Conservation (phyloP, 176 grass and related monocot species). For the Rhipidocladum racemiflorum region DNA sequence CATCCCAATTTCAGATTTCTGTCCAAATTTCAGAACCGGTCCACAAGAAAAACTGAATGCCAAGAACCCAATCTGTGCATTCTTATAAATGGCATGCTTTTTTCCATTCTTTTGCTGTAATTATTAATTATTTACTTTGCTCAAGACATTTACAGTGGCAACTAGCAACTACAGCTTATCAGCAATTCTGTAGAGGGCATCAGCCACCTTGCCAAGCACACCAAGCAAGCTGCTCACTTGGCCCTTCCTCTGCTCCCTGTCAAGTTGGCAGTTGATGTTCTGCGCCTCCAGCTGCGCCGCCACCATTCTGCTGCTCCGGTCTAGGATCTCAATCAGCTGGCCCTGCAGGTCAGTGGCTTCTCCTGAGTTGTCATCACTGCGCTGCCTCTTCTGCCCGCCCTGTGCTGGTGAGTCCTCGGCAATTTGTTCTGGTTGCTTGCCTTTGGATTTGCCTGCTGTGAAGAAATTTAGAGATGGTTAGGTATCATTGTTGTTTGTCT, state of each 20-base stretch:
- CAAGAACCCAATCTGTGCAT: conserved; percentile 41
- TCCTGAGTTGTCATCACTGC: conserved; percentile 25
- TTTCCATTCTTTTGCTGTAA: conserved; percentile 1
- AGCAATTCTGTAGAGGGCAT: conserved; percentile 90
- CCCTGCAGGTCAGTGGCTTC: conserved; percentile 30
- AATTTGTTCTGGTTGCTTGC: conserved; percentile 52
- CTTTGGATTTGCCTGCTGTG: conserved; percentile 61
- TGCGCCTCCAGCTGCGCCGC: conserved; percentile 68
- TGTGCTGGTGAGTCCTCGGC: conserved; percentile 33
- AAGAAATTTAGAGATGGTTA: conserved; percentile 29
- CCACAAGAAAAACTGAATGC: conserved; percentile 17
- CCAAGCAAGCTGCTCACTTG: conserved; percentile 66
- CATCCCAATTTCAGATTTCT: conserved; percentile 24
- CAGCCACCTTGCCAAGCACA: conserved; percentile 81
- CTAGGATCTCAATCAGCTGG: conserved; percentile 61
- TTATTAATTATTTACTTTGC: conserved; percentile 42
- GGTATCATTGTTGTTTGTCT: background rate
- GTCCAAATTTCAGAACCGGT: conserved; percentile 38
- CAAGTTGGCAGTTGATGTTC: conserved; percentile 73
- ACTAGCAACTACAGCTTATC: conserved; percentile 85
- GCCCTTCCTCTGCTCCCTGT: conserved; percentile 94
- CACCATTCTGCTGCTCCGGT: conserved; percentile 65
- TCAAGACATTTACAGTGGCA: conserved; percentile 9
- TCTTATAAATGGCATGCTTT: conserved; percentile 10
- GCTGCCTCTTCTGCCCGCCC: conserved; percentile 54